These are phyloP conservation scores for Chalaropsis ovoidea DNA, from an alignment of 2,329 filamentous ascomycete genomes.

Conservation along the genomic window DNA sequence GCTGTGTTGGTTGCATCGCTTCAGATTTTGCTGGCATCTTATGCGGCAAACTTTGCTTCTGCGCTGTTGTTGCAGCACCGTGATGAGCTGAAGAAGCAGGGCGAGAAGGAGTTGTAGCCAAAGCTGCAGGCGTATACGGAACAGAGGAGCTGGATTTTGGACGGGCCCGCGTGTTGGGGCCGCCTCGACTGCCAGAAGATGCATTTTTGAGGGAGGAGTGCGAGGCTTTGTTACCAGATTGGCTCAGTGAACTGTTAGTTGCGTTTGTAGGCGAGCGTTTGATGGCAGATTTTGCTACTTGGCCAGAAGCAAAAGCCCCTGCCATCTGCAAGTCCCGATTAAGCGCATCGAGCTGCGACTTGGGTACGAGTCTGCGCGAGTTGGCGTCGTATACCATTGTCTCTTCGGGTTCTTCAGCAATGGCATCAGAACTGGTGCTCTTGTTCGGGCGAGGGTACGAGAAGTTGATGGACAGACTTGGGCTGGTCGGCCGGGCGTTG, in stretches of 20 bases:
- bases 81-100: conserved; percentile 7
- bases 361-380: conserved; percentile 51
- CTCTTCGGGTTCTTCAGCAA: conserved; percentile 33
- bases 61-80: background rate
- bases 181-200: background rate
- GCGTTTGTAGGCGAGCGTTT: background rate
- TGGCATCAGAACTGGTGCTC: conserved; percentile 36
- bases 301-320: conserved; percentile 34
- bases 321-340: conserved; percentile 19
- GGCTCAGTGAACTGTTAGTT: background rate
- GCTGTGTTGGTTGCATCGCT: conserved; percentile 9
- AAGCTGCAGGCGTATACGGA: background rate
- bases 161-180: conserved; percentile 9
- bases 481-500: conserved; percentile 36
- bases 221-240: background rate
- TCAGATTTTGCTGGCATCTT: conserved; percentile 6
- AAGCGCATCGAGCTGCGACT: conserved; percentile 25
- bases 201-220: background rate
- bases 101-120: background rate
- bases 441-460: conserved; percentile 44
- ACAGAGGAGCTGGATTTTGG: conserved; percentile 19
- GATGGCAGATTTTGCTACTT: conserved; percentile 35
- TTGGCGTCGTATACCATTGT: conserved; percentile 55
- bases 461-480: conserved; percentile 49
- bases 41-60: conserved; percentile 8